A percentile compares a stretch with the other conserved stretches of the same genome.
These are phyloP conservation scores for Teunomyces tritomae DNA, from an alignment of 805 yeast species.

Conservation along the genomic window DNA sequence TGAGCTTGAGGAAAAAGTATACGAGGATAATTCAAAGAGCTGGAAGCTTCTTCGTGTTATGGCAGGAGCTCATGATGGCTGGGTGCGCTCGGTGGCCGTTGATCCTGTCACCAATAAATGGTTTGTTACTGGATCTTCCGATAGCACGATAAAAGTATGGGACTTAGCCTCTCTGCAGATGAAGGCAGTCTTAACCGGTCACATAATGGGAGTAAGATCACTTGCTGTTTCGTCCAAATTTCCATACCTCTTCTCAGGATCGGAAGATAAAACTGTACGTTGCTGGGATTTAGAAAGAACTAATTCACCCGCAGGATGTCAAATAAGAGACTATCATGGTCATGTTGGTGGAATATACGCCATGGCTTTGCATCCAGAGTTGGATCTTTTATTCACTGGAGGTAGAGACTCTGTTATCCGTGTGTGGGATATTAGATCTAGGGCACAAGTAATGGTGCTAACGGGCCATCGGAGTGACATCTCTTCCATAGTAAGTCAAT, in stretches of 20 bases:
- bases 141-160: slow-evolving; percentile 89
- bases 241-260: slow-evolving; percentile 87
- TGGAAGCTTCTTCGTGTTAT: slow-evolving; percentile 76
- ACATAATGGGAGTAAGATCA: slow-evolving; percentile 83
- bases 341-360: slow-evolving; percentile 88
- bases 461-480: slow-evolving; percentile 81
- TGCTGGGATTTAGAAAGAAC: slow-evolving; percentile 96
- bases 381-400: slow-evolving; percentile 80
- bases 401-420: slow-evolving; percentile 85
- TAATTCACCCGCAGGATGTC: slow-evolving; percentile 48
- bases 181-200: slow-evolving; percentile 82
- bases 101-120: slow-evolving; percentile 83
- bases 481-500: slow-evolving; percentile 62
- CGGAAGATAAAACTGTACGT: slow-evolving; percentile 88
- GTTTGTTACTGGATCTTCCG: slow-evolving; percentile 91
- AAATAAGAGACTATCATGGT: slow-evolving; percentile 86
- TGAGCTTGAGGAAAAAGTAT: background rate
- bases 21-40: slow-evolving; percentile 2
- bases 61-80: slow-evolving; percentile 84
- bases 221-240: slow-evolving; percentile 68
- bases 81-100: slow-evolving; percentile 79
- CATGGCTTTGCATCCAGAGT: slow-evolving; percentile 80
- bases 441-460: slow-evolving; percentile 69
- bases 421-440: slow-evolving; percentile 91
- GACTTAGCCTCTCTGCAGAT: slow-evolving; percentile 70